Conservation (phyloP, 352 stramenopile genomes). For the Globisporangium iwayamae region DNA sequence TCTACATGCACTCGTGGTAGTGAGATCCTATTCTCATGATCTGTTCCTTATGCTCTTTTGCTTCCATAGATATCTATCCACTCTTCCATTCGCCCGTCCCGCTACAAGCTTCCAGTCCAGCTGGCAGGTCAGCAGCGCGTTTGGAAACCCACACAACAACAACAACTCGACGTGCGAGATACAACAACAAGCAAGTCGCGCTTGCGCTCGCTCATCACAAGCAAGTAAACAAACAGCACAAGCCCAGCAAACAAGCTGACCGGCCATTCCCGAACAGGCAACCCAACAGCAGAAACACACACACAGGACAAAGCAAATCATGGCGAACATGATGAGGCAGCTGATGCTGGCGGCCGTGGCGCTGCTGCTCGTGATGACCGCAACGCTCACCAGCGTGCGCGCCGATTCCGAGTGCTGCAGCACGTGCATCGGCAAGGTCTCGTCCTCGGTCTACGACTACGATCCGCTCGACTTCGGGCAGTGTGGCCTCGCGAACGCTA, state of each 20-base stretch:
- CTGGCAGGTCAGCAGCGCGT: neutral
- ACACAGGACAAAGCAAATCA: neutral
- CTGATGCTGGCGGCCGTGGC: neutral
- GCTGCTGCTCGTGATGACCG: neutral
- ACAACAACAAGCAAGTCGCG: neutral
- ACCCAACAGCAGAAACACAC: neutral
- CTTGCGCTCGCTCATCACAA: neutral
- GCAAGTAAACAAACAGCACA: conserved; percentile 1
- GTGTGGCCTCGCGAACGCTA: conserved; percentile 27
- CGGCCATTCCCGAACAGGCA: neutral
- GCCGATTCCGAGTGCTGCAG: conserved; percentile 35
- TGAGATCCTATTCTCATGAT: conserved; percentile 1
- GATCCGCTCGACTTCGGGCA: conserved; percentile 59
- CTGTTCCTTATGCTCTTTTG: neutral
- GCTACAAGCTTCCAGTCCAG: neutral
- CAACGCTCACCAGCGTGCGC: neutral
- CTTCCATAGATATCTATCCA: conserved; percentile 3
- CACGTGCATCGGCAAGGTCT: conserved; percentile 66
- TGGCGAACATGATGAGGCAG: neutral
- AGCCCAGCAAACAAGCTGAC: neutral
- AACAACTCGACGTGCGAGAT: neutral
- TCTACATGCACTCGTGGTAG: neutral
- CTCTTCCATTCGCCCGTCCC: neutral
- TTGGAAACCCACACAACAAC: conserved; percentile 1
- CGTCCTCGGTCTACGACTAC: conserved; percentile 48